phyloP scores from a whole-genome alignment of 2,329 filamentous ascomycete genomes.

The Aspergillus candidus region DNA sequence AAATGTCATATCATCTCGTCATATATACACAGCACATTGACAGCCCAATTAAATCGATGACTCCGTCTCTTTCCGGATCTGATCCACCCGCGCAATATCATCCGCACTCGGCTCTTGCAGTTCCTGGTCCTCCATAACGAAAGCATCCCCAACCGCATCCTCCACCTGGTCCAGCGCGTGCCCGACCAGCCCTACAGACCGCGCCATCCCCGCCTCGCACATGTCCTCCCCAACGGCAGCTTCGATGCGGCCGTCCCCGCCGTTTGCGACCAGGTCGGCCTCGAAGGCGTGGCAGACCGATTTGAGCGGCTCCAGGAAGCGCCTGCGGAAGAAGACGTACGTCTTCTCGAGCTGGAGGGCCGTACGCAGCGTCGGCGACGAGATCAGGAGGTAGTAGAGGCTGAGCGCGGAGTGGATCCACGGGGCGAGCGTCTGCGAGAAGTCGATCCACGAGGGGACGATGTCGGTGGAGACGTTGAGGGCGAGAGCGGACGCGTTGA shows the following conservation, averaged over 20 bases:
- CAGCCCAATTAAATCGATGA: not conserved
- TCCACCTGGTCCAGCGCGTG: conserved; percentile 33
- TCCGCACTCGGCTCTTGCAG: conserved; percentile 23
- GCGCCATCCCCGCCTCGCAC: conserved; percentile 28
- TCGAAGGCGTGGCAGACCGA: conserved; percentile 27
- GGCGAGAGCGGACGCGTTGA: conserved; percentile 43
- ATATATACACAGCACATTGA: no score
- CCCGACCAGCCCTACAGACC: conserved; percentile 29
- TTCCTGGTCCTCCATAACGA: conserved; percentile 22
- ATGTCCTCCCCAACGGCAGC: conserved; percentile 30
- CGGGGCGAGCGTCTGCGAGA: conserved; percentile 41
- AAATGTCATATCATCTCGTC: no score
- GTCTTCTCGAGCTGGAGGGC: conserved; percentile 41
- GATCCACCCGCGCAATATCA: conserved; percentile 23
- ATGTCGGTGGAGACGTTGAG: conserved; percentile 31
- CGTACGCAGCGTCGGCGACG: conserved; percentile 43
- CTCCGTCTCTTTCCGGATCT: conserved; percentile 23
- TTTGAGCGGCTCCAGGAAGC: conserved; percentile 30
- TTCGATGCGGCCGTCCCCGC: conserved; percentile 33
- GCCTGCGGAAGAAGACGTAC: conserved; percentile 25
- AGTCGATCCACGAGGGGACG: conserved; percentile 43
- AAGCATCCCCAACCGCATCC: conserved; percentile 24
- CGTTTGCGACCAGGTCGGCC: conserved; percentile 26
- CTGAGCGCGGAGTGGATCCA: conserved; percentile 53
- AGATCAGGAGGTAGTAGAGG: conserved; percentile 53